Conservation (phyloP, 345 rosid genomes). For the Boechera divaricarpa region DNA sequence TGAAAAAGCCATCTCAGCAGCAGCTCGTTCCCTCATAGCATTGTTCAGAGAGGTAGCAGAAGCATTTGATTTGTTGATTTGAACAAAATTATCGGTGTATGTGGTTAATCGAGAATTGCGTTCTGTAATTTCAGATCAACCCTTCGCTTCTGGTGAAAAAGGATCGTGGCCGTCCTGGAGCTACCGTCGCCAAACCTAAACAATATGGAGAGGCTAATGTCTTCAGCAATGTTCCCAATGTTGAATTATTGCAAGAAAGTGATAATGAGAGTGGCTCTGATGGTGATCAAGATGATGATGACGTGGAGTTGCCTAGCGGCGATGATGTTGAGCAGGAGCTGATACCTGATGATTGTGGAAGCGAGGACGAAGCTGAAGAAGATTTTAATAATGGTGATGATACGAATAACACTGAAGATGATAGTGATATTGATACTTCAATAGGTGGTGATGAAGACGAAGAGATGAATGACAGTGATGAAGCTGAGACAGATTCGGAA, state of each 20-base stretch:
- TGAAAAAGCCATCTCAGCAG: constrained; percentile 86
- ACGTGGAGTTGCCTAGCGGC: constrained; percentile 45
- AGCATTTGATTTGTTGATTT: constrained; percentile 4
- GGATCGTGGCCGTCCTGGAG: constrained; percentile 88
- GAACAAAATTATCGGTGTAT: constrained; percentile 13
- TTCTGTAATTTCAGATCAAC: constrained; percentile 61
- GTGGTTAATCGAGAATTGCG: background rate
- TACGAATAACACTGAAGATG: constrained; percentile 34
- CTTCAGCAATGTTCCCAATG: constrained; percentile 67
- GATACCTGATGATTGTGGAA: constrained; percentile 34
- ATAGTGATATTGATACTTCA: constrained; percentile 52
- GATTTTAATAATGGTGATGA: constrained; percentile 48
- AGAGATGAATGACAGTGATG: constrained; percentile 44
- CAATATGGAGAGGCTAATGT: constrained; percentile 80
- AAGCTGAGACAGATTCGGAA: constrained; percentile 41
- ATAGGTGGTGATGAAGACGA: constrained; percentile 49
- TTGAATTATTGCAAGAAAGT: constrained; percentile 66
- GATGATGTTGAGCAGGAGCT: constrained; percentile 49
- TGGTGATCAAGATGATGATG: constrained; percentile 48
- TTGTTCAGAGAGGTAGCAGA: constrained; percentile 89
- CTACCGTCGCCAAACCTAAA: constrained; percentile 79
- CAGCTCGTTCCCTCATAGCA: constrained; percentile 84
- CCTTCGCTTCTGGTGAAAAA: constrained; percentile 91
- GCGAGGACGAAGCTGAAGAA: constrained; percentile 55
- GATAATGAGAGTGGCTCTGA: constrained; percentile 50